Conservation (phyloP, 2,329 filamentous ascomycete genomes). For the Metarhizium album region DNA sequence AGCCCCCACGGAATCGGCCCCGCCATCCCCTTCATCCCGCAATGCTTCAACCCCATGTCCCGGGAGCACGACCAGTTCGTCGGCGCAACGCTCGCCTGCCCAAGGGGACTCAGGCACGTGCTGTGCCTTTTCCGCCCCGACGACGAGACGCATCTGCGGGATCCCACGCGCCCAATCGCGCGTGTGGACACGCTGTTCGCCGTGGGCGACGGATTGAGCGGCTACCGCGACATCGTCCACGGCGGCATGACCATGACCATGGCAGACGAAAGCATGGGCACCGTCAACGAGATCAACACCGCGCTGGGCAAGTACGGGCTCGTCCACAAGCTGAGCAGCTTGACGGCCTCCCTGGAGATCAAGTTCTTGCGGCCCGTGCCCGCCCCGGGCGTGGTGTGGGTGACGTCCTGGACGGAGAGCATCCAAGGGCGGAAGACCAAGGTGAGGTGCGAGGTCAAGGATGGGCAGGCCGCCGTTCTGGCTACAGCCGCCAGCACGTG, state of each 20-base stretch:
- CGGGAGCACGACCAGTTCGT: conserved; percentile 23
- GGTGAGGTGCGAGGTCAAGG: conserved; percentile 19
- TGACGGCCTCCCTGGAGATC: conserved; percentile 25
- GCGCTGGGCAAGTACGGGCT: conserved; percentile 20
- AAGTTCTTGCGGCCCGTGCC: conserved; percentile 23
- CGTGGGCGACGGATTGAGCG: conserved; percentile 22
- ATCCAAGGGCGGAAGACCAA: conserved; percentile 23
- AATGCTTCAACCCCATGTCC: conserved; percentile 20
- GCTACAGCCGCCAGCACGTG: conserved; percentile 21
- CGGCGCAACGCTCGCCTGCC: conserved; percentile 19
- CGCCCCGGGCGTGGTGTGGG: conserved; percentile 19
- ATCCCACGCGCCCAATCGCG: conserved; percentile 16
- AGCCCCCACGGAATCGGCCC: conserved; percentile 7
- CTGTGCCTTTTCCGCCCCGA: conserved; percentile 22
- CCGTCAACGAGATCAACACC: conserved; percentile 25
- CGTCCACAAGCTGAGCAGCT: conserved; percentile 17
- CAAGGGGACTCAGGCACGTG: conserved; percentile 20
- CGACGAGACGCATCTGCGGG: conserved; percentile 13
- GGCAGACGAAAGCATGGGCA: conserved; percentile 26
- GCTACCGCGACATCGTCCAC: conserved; percentile 23
- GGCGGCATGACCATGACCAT: conserved; percentile 25
- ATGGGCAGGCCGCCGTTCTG: conserved; percentile 19
- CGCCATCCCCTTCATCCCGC: conserved; percentile 23
- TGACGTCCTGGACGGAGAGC: conserved; percentile 20
- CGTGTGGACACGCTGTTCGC: conserved; percentile 21